These are phyloP conservation scores for Quercus tomentella DNA, from an alignment of 331 rosid species.

Conservation along the genomic window DNA sequence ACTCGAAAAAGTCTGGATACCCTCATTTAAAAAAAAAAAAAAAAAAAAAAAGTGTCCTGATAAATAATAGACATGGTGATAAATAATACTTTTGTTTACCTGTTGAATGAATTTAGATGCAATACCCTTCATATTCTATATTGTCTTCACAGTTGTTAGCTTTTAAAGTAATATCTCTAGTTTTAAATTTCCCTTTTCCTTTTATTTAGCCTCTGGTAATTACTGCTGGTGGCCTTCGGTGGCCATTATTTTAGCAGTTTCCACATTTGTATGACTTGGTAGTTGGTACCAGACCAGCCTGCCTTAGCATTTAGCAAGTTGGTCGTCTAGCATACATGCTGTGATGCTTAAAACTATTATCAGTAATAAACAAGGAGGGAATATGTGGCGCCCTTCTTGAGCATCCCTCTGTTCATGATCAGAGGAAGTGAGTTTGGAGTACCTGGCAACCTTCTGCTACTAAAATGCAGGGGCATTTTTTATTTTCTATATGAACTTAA, in stretches of 20 bases:
- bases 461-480: not conserved
- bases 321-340: not conserved
- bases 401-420: not conserved
- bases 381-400: not conserved
- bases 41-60: not conserved
- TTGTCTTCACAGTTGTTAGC: not conserved
- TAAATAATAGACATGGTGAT: not conserved
- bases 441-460: not conserved
- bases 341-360: not conserved
- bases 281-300: not conserved
- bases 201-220: not conserved
- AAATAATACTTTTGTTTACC: not conserved
- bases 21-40: no score
- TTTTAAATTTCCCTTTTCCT: not conserved
- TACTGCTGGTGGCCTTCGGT: not conserved
- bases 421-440: not conserved
- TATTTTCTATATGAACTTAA: not conserved
- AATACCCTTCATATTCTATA: not conserved
- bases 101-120: not conserved
- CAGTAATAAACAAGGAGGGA: not conserved
- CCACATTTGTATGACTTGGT: not conserved
- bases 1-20: no score
- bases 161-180: not conserved
- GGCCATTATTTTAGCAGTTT: not conserved
- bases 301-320: not conserved